Conservation (phyloP, 139 green algal species). For the Closterium sp. region DNA sequence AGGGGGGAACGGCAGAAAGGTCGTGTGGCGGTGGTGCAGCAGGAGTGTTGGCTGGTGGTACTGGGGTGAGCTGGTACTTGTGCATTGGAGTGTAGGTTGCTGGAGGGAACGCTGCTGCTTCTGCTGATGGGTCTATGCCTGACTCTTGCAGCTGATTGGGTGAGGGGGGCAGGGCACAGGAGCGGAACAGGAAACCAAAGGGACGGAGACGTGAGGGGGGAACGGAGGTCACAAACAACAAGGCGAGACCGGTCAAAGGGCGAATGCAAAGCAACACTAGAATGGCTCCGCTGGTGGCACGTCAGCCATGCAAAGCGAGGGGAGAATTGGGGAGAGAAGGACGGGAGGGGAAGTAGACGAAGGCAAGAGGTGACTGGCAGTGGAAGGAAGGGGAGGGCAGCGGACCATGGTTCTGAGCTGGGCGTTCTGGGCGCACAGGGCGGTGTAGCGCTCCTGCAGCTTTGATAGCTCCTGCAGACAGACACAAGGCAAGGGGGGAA, state of each 20-base stretch:
- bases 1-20: background rate
- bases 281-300: too few species aligned
- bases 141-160: background rate
- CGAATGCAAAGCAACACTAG: background rate
- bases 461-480: conserved; percentile 19
- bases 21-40: background rate
- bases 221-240: too few species aligned
- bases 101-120: background rate
- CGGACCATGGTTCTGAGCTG: background rate
- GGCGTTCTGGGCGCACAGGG: conserved; percentile 24
- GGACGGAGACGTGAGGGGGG: background rate
- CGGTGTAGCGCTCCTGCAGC: conserved; percentile 16
- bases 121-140: background rate
- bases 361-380: background rate
- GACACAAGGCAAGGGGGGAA: background rate
- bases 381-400: background rate
- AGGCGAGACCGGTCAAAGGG: background rate
- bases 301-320: background rate
- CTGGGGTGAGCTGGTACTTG: background rate
- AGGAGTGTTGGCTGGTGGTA: background rate
- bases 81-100: background rate
- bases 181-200: background rate
- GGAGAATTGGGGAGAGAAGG: background rate
- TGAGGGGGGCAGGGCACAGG: background rate
- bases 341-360: background rate